Evolutionary conservation across 257 asterid species (phyloP), one percentile per base, ranked within the genome.

Genomic region (Catharanthus roseus): DNA sequence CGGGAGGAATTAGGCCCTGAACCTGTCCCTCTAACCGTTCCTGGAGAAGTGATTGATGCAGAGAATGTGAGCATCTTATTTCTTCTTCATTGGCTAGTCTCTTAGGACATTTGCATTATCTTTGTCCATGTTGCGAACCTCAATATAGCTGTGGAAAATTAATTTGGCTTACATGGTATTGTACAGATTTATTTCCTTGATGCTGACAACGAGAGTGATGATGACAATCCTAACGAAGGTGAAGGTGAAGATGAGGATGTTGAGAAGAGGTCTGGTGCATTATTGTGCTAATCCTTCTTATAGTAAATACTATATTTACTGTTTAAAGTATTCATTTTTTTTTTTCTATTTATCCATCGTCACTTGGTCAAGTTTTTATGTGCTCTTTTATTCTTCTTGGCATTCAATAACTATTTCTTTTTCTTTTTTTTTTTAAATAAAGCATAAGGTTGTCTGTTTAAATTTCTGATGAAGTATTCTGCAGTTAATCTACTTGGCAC

Each of bases 111-210:
- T 65, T 68, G 61, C 68, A 36, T 65, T 33, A 29, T 36, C 24
- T 34, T 74, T 18, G 61, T 29, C 54, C 45, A 18, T 60, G 4
- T 16, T 15, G n/a, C 42, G 55, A 16, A 67, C 4, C 33, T 10
- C 13, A 26, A 75, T 10, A 50, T 68, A 8, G 29, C 21, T 74
- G 28, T 38, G 15, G 67, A 68, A 68, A 68, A 39, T 28, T 34
- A 28, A 10, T 23, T 47, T 3, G n/a, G 49, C 56, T 23, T 51
- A 63, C 41, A 38, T 58, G 38, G 63, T 16, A 33, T 71, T 72
- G n/a, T 67, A 19, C 88, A 93, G 96, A 85, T 81, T 81, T 86
- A 84, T 88, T 93, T 86, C 82, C 96, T 93, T 65, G 97, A 91
- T 44, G 97, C 89, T 36, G 96, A 86, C 67, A 77, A 73, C 70